These are phyloP conservation scores for Fusarium lateritium DNA, from an alignment of 2,329 filamentous ascomycete genomes.

Conservation along the genomic window DNA sequence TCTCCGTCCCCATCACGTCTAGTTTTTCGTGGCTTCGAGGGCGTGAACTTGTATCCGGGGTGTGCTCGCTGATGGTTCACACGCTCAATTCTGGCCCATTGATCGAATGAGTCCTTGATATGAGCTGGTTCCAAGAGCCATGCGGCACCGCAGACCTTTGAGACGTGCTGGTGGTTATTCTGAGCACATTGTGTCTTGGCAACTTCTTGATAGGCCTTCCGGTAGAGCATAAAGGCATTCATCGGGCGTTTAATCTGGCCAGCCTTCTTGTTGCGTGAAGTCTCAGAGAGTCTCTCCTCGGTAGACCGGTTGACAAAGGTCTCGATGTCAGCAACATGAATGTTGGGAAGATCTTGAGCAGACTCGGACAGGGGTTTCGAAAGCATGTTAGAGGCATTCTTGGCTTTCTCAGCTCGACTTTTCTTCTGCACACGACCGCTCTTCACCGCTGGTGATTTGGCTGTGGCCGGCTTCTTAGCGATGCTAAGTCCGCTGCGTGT, in stretches of 20 bases:
- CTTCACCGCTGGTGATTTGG: slow-evolving; percentile 34
- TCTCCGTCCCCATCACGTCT: slow-evolving; percentile 54
- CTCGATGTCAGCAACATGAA: slow-evolving; percentile 83
- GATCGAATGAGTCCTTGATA: slow-evolving; percentile 81
- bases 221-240: slow-evolving; percentile 99
- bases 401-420: slow-evolving; percentile 51
- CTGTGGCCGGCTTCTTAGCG: slow-evolving; percentile 40
- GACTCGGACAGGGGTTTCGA: slow-evolving; percentile 79
- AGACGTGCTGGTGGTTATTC: slow-evolving; percentile 95
- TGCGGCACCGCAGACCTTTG: slow-evolving; percentile 85
- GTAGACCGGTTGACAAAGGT: slow-evolving; percentile 81
- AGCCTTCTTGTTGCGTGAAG: slow-evolving; percentile 73
- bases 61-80: slow-evolving; percentile 88
- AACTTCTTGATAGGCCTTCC: slow-evolving; percentile 90
- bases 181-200: slow-evolving; percentile 85
- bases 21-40: slow-evolving; percentile 73
- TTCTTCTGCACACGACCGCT: slow-evolving; percentile 45
- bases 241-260: slow-evolving; percentile 92
- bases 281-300: slow-evolving; percentile 77
- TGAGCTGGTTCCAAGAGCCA: slow-evolving; percentile 86
- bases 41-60: slow-evolving; percentile 94
- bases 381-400: slow-evolving; percentile 63
- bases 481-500: slow-evolving; percentile 57
- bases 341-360: slow-evolving; percentile 72
- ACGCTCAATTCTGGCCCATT: slow-evolving; percentile 84